phyloP scores from a whole-genome alignment of 345 rosid species.

The Hirschfeldia incana region DNA sequence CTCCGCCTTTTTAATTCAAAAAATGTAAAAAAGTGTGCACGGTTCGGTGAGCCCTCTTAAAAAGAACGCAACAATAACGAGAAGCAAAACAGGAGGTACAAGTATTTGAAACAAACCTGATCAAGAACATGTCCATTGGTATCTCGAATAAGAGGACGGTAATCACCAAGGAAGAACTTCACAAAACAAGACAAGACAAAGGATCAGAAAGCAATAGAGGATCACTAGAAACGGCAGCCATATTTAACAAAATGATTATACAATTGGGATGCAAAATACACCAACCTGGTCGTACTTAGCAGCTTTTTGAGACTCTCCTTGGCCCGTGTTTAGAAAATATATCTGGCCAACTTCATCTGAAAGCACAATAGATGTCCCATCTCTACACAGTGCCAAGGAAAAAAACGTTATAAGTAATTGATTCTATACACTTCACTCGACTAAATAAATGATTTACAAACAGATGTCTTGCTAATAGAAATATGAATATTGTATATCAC shows the following conservation, averaged over 20 bases:
- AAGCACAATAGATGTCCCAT: conserved; percentile 96
- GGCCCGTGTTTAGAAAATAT: conserved; percentile 89
- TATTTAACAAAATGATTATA: conserved; percentile 28
- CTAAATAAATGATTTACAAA: conserved; percentile 16
- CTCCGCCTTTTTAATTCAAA: neutral
- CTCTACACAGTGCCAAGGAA: conserved; percentile 52
- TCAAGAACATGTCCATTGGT: conserved; percentile 83
- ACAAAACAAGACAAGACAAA: conserved; percentile 22
- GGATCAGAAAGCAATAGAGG: conserved; percentile 23
- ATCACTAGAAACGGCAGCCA: conserved; percentile 20
- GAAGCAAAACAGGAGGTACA: conserved; percentile 28
- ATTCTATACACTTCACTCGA: conserved; percentile 9
- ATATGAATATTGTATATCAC: conserved; percentile 23
- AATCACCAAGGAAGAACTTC: conserved; percentile 98
- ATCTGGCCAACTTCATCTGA: conserved; percentile 99
- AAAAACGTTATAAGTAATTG: neutral
- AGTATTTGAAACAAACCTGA: conserved; percentile 62
- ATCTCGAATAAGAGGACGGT: conserved; percentile 92
- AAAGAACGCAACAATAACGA: conserved; percentile 18
- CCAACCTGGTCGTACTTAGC: conserved; percentile 95
- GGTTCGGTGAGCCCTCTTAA: neutral
- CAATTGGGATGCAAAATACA: conserved; percentile 14
- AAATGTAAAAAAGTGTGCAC: conserved; percentile 2
- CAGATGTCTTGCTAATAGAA: conserved; percentile 1
- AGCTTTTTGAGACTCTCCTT: conserved; percentile 94